Evolutionary conservation across 2,329 filamentous ascomycete genomes (phyloP), one percentile per base, ranked within the genome.

Genomic region (Botrytis byssoidea): DNA sequence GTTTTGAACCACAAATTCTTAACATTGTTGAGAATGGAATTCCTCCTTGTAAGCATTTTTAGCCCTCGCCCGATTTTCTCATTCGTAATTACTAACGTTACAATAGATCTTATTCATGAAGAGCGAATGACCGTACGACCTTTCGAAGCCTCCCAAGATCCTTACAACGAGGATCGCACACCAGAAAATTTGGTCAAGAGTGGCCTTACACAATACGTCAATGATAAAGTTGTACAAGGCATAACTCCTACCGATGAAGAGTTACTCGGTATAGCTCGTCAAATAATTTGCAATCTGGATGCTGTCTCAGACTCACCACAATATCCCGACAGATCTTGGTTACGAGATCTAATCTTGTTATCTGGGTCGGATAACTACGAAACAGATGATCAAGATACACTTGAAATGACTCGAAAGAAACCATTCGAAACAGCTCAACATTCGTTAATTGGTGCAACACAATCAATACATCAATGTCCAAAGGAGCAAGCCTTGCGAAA

Each of bases 11-110:
- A 42, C 86, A 88, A 51, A 86, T 91, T 60, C 83, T 90, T 77
- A 85, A 89, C 75, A 87, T 90, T 84, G 87, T 91, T 78, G 89
- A 91, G 81, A 91, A 91, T 79, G 89, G 88, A 65, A 90, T 91
- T 74, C 89, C 89, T 71, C 89, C 89, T 68, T 91, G 88, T 89
- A 85, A 86, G 83, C 82, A 80, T 80, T 22, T n/a, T n/a, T 16
- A 12, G 7, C 20, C n/a, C 10, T n/a, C 20, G 1, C 14, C 35
- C 1, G 18, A 22, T 29, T 22, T 4, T 75, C 82, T 66, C 80
- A 79, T 79, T 83, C 44, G 35, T 70, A 75, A 74, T 65, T 70
- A 79, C 18, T 29, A 51, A 69, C 63, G n/a, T 71, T 78, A 25
- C 76, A 57, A 60, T 69, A 90, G 88, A 90, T 83, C 84, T 91